Base-by-base conservation (phyloP, 192 early-diverging fungal species). In the Backusella macrospora region DNA sequence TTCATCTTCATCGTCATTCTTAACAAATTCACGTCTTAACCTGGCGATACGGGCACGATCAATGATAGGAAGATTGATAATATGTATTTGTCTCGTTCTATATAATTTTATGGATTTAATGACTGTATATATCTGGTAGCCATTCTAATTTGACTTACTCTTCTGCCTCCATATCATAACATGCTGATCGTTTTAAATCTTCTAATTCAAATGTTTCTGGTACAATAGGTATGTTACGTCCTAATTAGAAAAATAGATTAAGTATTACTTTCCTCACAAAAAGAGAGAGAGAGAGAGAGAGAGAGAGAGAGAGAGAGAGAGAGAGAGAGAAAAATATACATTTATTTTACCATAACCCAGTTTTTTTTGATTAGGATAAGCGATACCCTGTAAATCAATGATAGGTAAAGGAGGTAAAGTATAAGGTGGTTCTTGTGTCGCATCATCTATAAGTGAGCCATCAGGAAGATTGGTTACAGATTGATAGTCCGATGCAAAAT, bases 401-500 rank as follows among this genome's bases (percentile, higher is more conserved):
- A 92, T 82, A 18, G 86, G 79, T 42, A 84, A 83, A 49, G 85
- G 82, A 3, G 82, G 84, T 63, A 93, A 83, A 26, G 87, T 75
- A 70, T 94, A 90, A 13, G 93, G 89, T 3, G 92, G 62, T 59
- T 68, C 45, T 68, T 93, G 91, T 8, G 89, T 88, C 42, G 89
- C 80, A 65, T 91, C 88, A 74, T 94, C 93, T 9, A 92, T 85
- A 42, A 94, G 89, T 72, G 86, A 85, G 38, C 84, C 85, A 70
- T 91, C 84, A 15, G 84, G 84, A 65, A 90, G 86, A 77, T 88
- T 84, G 12, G 86, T 84, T n/a, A 92, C 86, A 12, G 88, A 83
- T 5, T 86, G 83, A 70, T 92, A 94, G 72, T 96, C 95, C 18
- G 81, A 88, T 73, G 85, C 82, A 84, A 93, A 93, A 71, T 92